Base-by-base conservation (phyloP, 2,329 filamentous ascomycete species). In the Zymoseptoria crescenta region DNA sequence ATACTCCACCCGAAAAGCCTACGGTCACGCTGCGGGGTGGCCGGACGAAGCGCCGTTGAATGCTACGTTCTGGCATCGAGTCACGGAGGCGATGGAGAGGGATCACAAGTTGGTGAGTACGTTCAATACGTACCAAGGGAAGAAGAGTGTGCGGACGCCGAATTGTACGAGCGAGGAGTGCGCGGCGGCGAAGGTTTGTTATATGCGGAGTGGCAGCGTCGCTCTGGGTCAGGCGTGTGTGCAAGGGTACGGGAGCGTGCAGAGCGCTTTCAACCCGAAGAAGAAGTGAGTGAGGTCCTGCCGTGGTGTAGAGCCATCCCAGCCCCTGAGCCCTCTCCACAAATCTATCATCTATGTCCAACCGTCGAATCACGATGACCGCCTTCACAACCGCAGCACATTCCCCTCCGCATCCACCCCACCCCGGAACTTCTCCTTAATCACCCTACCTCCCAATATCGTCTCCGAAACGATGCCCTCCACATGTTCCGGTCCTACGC, bases 391-490 rank as follows among this genome's bases (percentile, higher is more conserved):
- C 41, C 71, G 58, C 21, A 72, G 57, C 27, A 69, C 65, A 58
- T 71, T 66, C 10, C 72, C 66, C 30, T 66, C 63, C 24, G 64
- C 59, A 49, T 67, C 72, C 51, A 91, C 84, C 0, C 85, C 88
- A 0, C 89, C 89, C 61, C 89, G 76, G 63, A 91, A 89, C 69
- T 89, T 75, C 61, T 91, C 87, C 28, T 77, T 78, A 29, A 94
- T 83, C 0, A 94, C 81, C 29, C 79, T 83, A 0, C 89, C 88
- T 24, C 78, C 78, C 6, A 84, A 51, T 0, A 94, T 75, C 4
- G 89, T 93, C 77, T 91, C 85, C 20, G 78, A 75, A 4, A 94
- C 80, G 52, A 94, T 83, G 0, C 89, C 89, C 69, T 91, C 87
- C 0, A 92, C 88, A 70, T 93, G 83, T 68, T 80, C 81, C 3